Evolutionary conservation across 768 basidiomycete species (phyloP), one percentile per base, ranked within the genome.

Genomic region (Chlorophyllum brunneum): DNA sequence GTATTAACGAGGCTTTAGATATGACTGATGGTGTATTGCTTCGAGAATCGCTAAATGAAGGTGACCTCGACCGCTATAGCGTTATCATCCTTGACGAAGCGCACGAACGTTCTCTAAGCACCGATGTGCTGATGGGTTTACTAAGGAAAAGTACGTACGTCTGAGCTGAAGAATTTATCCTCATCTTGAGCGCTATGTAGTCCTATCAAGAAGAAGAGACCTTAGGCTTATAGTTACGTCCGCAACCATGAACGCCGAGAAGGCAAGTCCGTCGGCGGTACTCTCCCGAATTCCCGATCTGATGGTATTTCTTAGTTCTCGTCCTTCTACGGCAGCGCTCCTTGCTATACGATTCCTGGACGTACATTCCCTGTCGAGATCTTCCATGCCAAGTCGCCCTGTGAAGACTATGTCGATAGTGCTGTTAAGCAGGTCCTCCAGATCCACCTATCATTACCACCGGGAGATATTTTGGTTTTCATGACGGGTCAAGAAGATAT

Each of bases 401-500:
- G 95, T 63, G 97, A 99, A 65, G 97, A 99, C 66, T 99, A 99
- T 63, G 97, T 99, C 51, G 97, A 99, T 65, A 85, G 90, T 56
- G 88, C 97, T 1, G 97, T 99, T 60, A 99, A 98, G 73, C 95
- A 99, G 69, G 90, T 98, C 13, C 78, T 98, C 24, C 92, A 95
- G 63, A 98, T 99, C 38, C 95, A 99, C 65, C 75, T 98, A 34
- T 93, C 95, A 1, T 79, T 88, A 15, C 93, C 95, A 18, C 82
- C 84, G 0, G 97, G 97, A 11, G 97, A 99, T 70, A 90, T 98
- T 46, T 75, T 99, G 36, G 93, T 98, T 22, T 99, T 99, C 69
- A 98, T 98, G 95, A 99, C 97, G 23, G 97, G 97, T 31, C 97
- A 98, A 71, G 97, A 98, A 70, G 95, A 99, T 66, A 99, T 99